Evolutionary conservation across 2,329 filamentous ascomycete genomes (phyloP).

Genomic region (Aspergillus persii): DNA sequence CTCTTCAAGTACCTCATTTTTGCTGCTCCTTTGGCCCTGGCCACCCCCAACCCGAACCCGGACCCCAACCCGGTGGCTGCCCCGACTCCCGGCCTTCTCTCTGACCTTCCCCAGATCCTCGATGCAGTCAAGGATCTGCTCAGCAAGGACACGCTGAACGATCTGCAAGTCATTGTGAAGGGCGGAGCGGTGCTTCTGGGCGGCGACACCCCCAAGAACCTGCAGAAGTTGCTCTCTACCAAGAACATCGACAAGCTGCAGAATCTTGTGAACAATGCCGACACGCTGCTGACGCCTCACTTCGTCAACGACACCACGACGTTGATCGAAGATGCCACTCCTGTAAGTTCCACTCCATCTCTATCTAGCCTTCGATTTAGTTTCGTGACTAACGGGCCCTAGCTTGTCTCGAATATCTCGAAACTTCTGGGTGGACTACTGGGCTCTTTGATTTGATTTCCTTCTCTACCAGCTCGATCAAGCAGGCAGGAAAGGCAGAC

Average conservation of each 20-base stretch:
- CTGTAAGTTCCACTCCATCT: constrained; percentile 20
- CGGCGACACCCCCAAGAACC: constrained; percentile 27
- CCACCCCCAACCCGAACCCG: constrained; percentile 21
- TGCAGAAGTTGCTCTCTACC: constrained; percentile 25
- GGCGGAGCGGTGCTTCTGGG: constrained; percentile 30
- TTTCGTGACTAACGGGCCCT: not conserved
- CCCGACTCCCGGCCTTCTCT: constrained; percentile 22
- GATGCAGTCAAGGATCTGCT: constrained; percentile 27
- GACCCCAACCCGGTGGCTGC: constrained; percentile 23
- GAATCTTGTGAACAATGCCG: constrained; percentile 27
- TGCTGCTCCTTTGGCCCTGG: constrained; percentile 18
- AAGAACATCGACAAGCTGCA: constrained; percentile 25
- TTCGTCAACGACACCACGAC: constrained; percentile 32
- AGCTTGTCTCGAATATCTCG: constrained; percentile 31
- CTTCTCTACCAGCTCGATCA: no score
- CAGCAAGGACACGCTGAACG: constrained; percentile 22
- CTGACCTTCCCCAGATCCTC: constrained; percentile 26
- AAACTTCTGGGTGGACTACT: constrained; percentile 27
- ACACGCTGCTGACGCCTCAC: constrained; percentile 23
- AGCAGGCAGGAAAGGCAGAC: no score
- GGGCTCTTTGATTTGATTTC: constrained; percentile 15
- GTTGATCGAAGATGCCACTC: constrained; percentile 33
- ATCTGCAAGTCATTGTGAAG: constrained; percentile 26
- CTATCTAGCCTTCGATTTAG: not conserved
- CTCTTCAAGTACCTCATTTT: constrained; percentile 23